Evolutionary conservation across 768 basidiomycete species (phyloP), one percentile per base, ranked within the genome.

Genomic region (Kwoniella bestiolae): DNA sequence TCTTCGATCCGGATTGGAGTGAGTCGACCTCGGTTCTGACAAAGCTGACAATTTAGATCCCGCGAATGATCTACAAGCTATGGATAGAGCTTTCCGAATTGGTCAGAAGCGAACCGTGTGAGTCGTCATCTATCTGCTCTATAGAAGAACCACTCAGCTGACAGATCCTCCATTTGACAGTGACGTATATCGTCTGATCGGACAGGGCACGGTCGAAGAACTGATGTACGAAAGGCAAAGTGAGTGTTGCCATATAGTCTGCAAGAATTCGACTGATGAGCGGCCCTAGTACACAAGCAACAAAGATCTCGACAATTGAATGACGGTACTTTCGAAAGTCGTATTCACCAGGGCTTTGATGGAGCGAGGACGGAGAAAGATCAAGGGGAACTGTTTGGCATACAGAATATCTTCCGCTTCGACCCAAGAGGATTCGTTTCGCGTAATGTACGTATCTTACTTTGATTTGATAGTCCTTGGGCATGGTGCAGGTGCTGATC

Each of bases 1-100:
- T 94, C 45, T 92, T 95, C 77, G 92, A 94, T 82, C 93, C 94
- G 3, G 92, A 92, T 69, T 97, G 94, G 94, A 97, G 92, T 92
- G 79, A 78, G 91, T 83, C 23, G 5, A 16, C 8, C 7, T 23
- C 12, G 4, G 5, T 5, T 9, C 4, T 35, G 29, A 52, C 11
- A 26, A 25, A 5, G 32, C 63, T 65, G 26, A 72, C 45, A 26
- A 26, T 2, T 6, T 64, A 94, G 92, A 97, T 81, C 95, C 95
- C 5, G 92, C 94, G 0, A 91, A 96, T 71, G 95, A 99, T 77
- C 82, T 97, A 7, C 95, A 82, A 67, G 82, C 82, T 0, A 81
- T 81, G 81, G 81, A 78, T 58, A 70, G 79, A 63, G 79, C 79
- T 4, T 79, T 80, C 49, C 72, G 79, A 9, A 80, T 80, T 51